These are phyloP conservation scores for Claviceps monticola DNA, from an alignment of 2,329 filamentous ascomycete species.

Conservation along the genomic window DNA sequence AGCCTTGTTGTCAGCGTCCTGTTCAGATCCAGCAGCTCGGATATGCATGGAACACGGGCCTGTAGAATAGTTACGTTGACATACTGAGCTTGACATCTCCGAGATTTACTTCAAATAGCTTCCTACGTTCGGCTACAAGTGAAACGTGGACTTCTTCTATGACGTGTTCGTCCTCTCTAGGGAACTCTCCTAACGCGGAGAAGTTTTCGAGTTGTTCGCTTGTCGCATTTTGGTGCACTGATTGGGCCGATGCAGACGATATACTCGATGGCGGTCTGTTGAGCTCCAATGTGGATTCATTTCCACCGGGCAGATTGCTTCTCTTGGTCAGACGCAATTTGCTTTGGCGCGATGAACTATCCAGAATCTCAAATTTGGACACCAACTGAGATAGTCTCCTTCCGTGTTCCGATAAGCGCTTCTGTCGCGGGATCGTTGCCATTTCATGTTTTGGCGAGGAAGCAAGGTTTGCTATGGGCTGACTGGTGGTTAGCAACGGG, in stretches of 20 bases:
- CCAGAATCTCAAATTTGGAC: constrained; percentile 22
- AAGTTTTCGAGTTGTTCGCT: neutral
- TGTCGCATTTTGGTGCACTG: neutral
- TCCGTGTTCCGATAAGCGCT: neutral
- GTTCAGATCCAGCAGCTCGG: neutral
- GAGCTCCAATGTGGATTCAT: neutral
- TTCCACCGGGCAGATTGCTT: neutral
- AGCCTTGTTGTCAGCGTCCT: neutral
- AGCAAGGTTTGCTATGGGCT: neutral
- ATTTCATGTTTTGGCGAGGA: neutral
- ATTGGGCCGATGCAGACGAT: neutral
- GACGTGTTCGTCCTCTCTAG: neutral
- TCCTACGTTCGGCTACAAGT: constrained; percentile 13
- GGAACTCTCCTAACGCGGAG: no score
- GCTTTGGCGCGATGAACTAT: constrained; percentile 8
- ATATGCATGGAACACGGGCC: neutral
- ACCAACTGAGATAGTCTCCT: constrained; percentile 18
- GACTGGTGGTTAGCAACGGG: constrained; percentile 1
- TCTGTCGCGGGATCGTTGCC: neutral
- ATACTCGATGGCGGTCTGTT: neutral
- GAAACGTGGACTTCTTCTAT: constrained; percentile 2
- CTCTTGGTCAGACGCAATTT: neutral
- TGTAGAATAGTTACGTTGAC: neutral
- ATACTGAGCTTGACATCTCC: neutral
- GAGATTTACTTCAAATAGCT: constrained; percentile 11